Conservation (phyloP, 371 early-diverging fungal genomes). For the Mucor lusitanicus region DNA sequence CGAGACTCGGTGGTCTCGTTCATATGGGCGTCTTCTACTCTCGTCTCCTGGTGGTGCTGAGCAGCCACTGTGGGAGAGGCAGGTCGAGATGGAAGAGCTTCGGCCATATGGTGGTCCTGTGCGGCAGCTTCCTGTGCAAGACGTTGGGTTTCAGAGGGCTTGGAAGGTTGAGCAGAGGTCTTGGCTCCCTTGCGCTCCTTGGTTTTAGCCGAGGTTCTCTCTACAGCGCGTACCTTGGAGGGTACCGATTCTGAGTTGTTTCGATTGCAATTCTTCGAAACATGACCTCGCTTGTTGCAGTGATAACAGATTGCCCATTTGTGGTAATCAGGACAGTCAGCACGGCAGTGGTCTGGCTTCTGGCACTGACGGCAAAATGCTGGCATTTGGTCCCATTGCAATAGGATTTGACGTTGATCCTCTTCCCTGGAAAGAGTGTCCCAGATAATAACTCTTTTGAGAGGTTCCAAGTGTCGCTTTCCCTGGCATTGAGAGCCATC, state of each 20-base stretch:
- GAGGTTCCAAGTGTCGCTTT: not conserved
- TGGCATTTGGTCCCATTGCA: not conserved
- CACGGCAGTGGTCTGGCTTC: not conserved
- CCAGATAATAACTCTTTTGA: not conserved
- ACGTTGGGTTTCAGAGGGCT: no score
- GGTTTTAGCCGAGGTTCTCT: not conserved
- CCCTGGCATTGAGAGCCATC: not conserved
- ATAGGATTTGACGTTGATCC: not conserved
- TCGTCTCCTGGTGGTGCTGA: no score
- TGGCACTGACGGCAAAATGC: not conserved
- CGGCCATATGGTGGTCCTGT: no score
- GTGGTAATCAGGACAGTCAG: not conserved
- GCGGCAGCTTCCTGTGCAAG: no score
- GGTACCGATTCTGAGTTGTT: not conserved
- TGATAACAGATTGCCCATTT: not conserved
- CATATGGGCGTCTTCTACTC: no score
- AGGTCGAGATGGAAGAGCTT: no score
- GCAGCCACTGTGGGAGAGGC: no score
- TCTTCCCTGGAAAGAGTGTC: not conserved
- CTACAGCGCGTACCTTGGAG: not conserved
- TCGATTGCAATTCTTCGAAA: not conserved
- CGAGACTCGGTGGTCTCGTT: no score
- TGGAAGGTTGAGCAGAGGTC: no score
- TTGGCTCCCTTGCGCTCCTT: not conserved
- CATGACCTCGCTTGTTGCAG: slow-evolving; percentile 5